Percentiles rank a stretch among this genome's conserved stretches.
These are phyloP conservation scores for Hansfordia pulvinata DNA, from an alignment of 2,329 filamentous ascomycete genomes.

Conservation along the genomic window DNA sequence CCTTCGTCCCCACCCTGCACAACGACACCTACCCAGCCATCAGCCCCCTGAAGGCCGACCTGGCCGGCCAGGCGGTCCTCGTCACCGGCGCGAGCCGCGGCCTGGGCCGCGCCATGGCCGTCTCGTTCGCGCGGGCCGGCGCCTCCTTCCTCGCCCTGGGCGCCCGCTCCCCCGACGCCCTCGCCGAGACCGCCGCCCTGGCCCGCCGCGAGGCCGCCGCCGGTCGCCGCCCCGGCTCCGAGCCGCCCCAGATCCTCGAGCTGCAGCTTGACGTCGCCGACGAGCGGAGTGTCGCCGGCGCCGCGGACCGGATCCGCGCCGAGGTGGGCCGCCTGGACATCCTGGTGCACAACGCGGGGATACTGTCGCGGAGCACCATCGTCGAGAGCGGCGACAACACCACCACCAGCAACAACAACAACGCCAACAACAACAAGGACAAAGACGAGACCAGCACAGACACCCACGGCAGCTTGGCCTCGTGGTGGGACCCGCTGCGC, in stretches of 20 bases:
- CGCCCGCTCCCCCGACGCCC: constrained; percentile 26
- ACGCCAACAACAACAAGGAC: too few relatives aligned
- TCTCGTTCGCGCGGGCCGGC: constrained; percentile 33
- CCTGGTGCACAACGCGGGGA: constrained; percentile 21
- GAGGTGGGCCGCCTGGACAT: constrained; percentile 14
- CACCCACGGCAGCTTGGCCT: too few relatives aligned
- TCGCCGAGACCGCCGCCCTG: constrained; percentile 16
- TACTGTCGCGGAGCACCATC: constrained; percentile 16
- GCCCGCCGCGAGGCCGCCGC: constrained; percentile 7
- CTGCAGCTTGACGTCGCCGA: constrained; percentile 13
- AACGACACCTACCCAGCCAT: constrained; percentile 12
- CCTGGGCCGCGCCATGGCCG: constrained; percentile 29
- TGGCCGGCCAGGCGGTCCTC: constrained; percentile 16
- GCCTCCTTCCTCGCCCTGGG: constrained; percentile 29
- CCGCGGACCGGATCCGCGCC: constrained; percentile 8
- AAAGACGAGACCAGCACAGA: too few relatives aligned
- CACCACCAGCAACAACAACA: too few relatives aligned
- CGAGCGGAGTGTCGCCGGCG: constrained; percentile 10
- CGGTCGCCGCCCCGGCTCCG: too few relatives aligned
- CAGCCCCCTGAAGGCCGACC: constrained; percentile 4
- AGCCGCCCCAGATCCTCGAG: constrained; percentile 11
- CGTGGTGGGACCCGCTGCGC: constrained; percentile 7
- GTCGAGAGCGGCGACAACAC: constrained; percentile 6
- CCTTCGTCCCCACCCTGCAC: constrained; percentile 8
- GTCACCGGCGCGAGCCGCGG: constrained; percentile 33